These are phyloP conservation scores for Melastoma candidum DNA, from an alignment of 441 rosid species.

Conservation along the genomic window DNA sequence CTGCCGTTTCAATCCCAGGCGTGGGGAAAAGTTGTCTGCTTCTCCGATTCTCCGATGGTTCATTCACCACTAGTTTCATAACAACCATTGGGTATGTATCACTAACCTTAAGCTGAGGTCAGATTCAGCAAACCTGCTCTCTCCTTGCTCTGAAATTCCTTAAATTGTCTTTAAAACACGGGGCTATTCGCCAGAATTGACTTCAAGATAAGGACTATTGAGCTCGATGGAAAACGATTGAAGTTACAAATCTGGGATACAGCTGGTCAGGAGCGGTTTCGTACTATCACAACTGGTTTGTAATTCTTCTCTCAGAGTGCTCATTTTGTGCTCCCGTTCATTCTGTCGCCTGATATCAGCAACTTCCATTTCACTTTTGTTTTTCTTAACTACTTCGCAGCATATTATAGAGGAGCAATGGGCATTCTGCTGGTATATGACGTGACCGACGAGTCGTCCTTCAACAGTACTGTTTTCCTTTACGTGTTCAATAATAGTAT, in stretches of 20 bases:
- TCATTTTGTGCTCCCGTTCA: too few relatives aligned
- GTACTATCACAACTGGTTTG: slow-evolving; percentile 41
- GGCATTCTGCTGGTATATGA: slow-evolving; percentile 43
- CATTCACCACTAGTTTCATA: slow-evolving; percentile 22
- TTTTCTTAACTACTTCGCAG: slow-evolving; percentile 9
- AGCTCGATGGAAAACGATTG: slow-evolving; percentile 48
- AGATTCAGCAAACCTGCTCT: not conserved
- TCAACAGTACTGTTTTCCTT: slow-evolving; percentile 24
- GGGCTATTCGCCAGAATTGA: slow-evolving; percentile 23
- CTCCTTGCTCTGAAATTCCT: slow-evolving; percentile 1
- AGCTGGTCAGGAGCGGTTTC: slow-evolving; percentile 52
- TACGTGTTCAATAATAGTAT: too few relatives aligned
- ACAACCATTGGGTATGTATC: slow-evolving; percentile 19
- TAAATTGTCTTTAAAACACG: not conserved
- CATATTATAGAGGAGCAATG: slow-evolving; percentile 43
- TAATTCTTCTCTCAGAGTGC: not conserved
- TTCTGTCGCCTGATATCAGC: too few relatives aligned
- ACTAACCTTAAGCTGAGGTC: not conserved
- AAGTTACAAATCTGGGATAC: slow-evolving; percentile 54
- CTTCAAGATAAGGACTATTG: slow-evolving; percentile 43
- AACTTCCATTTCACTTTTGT: not conserved
- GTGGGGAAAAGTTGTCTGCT: slow-evolving; percentile 24
- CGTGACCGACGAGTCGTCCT: slow-evolving; percentile 39
- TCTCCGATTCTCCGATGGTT: slow-evolving; percentile 22
- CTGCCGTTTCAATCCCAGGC: slow-evolving; percentile 4